Evolutionary conservation across 2,329 filamentous ascomycete species (phyloP), one percentile per base, ranked within the genome.

Genomic region (Fusarium sp.): DNA sequence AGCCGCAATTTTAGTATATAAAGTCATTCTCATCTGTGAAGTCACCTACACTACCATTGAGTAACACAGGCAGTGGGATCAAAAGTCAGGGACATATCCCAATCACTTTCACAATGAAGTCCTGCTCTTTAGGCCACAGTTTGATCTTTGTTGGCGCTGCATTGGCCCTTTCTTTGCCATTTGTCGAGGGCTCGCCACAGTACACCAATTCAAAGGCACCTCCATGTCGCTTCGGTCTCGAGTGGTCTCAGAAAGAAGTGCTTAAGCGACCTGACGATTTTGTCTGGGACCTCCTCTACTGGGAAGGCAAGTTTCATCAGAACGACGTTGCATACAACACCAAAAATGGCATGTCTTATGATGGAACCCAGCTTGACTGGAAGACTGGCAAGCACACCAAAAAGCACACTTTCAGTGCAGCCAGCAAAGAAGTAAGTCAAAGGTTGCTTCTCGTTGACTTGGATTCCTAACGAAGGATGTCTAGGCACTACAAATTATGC

Each of bases 271-370:
- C 78, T 0, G 67, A 75, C 11, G 68, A 72, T 3, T 81, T 82
- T 27, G 71, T 76, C 25, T 75, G 73, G 65, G 75, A 81, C 48
- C 61, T 82, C 17, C 60, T 82, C 15, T 81, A 78, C 64, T 82
- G 80, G 80, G 81, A 83, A 61, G 80, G 79, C n/a, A 76, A 79
- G 23, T 82, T 82, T 33, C 80, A 82, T 51, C 77, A 79, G 48
- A 77, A 81, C 49, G 75, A 78, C 22, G 73, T 82, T 4, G 73
- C 76, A 11, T 82, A 81, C 66, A 82, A 82, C 56, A 61, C 71
- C 4, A 70, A 68, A 17, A 82, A 82, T 58, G 81, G 80, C 49
- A 80, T 82, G 77, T 76, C 78, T 7, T 81, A 81, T 47, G 79
- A 80, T 53, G 79, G 79, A 7, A 78, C 78, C 1, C 75, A 80